Conservation (phyloP, 1,139 yeast genomes). For the Lodderomyces metapsilosis region DNA sequence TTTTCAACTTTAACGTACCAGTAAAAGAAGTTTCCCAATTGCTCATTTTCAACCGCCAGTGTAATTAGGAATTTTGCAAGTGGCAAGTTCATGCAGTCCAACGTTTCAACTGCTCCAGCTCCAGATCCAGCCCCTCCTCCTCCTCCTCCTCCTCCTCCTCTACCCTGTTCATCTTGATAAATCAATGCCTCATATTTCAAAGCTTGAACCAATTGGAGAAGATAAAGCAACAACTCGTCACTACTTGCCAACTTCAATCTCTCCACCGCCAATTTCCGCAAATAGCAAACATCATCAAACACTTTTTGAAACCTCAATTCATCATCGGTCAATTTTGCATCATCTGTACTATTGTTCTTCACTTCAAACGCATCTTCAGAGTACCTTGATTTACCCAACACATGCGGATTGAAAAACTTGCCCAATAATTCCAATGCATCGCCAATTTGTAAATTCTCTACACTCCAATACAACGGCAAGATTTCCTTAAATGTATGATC, state of each 20-base stretch:
- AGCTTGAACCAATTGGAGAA: slow-evolving; percentile 91
- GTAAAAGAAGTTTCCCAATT: slow-evolving; percentile 78
- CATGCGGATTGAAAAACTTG: slow-evolving; percentile 55
- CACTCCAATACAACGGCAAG: slow-evolving; percentile 45
- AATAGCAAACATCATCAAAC: slow-evolving; percentile 39
- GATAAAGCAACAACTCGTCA: slow-evolving; percentile 73
- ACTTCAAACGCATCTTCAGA: slow-evolving; percentile 8
- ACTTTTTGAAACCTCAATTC: slow-evolving; percentile 33
- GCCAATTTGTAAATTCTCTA: slow-evolving; percentile 79
- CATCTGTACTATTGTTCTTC: slow-evolving; percentile 8
- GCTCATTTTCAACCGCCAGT: slow-evolving; percentile 63
- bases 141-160: slow-evolving; percentile 5
- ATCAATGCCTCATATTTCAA: slow-evolving; percentile 64
- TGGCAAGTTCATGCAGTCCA: slow-evolving; percentile 45
- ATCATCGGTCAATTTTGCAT: slow-evolving; percentile 22
- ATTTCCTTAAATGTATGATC: slow-evolving; percentile 68
- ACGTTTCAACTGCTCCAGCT: too few species aligned
- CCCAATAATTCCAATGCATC: slow-evolving; percentile 90
- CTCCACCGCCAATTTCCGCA: slow-evolving; percentile 84
- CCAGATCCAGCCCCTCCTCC: slow-evolving; percentile 13
- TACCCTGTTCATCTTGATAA: slow-evolving; percentile 15
- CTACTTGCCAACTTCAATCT: slow-evolving; percentile 76
- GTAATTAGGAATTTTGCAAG: slow-evolving; percentile 77
- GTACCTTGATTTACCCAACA: slow-evolving; percentile 22
- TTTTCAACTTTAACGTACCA: slow-evolving; percentile 93